Base-by-base conservation (phyloP, 257 asterid genomes). In the Primulina huaijiensis region DNA sequence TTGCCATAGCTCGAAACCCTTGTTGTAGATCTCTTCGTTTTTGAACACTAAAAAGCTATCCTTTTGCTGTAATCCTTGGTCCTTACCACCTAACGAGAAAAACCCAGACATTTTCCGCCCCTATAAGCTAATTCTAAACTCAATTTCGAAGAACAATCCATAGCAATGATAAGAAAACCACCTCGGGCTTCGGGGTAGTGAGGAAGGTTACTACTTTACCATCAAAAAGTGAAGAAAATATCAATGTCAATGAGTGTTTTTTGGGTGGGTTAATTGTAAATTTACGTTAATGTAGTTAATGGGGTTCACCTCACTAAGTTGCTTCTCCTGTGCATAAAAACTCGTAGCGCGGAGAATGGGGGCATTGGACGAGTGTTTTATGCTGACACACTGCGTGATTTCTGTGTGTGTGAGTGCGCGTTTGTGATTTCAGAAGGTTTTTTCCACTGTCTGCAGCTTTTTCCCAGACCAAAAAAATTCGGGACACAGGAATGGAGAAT, bases 1-100 rank as follows among this genome's bases (percentile, higher is more conserved):
- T 60, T 85, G 91, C 90, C 99, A 93, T 89, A 85, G 77, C 73
- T 91, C 90, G 14, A 88, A 94, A 80, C 97, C 93, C 92, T 87
- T 86, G 89, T 65, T 77, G 70, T 84, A 84, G 89, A 85, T 86
- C 94, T 86, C 97, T 35, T 86, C 87, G 84, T 84, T 84, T 67
- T 83, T 81, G 80, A 82, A 86, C 64, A 87, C 66, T 50, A 81
- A 85, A 37, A 78, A 74, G 73, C 77, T 87, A 16, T 66, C 65
- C 62, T 60, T 64, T 2, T 73, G 72, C 31, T 75, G 70, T 57
- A 75, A 75, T 5, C 77, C 67, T 52, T 70, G 77, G 5, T 67
- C 43, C 20, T 52, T 35, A 34, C 82, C 85, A 10, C 80, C 88
- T 84, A 88, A 75, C 50, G 97, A 84, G 83, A 88, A 90, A 75